These are phyloP conservation scores for Phytophthora syringae DNA, from an alignment of 352 stramenopile genomes.

Conservation along the genomic window DNA sequence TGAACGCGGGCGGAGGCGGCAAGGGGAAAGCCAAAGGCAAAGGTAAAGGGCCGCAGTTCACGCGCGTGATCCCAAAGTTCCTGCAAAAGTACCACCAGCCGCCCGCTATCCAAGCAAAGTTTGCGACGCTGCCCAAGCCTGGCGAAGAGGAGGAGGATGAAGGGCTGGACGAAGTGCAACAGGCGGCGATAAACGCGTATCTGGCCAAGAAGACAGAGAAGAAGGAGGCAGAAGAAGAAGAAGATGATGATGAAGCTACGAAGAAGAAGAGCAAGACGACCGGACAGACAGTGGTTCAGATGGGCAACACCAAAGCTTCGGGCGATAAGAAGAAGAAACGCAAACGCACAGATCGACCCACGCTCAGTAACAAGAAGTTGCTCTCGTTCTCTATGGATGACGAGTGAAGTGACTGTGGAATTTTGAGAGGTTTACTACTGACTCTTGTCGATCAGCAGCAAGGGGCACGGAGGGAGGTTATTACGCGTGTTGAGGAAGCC, in stretches of 20 bases:
- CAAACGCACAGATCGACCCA: conserved; percentile 40
- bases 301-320: conserved; percentile 29
- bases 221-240: conserved; percentile 28
- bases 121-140: conserved; percentile 49
- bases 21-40: conserved; percentile 39
- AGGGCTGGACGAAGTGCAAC: conserved; percentile 83
- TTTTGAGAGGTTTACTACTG: not conserved
- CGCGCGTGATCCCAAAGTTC: conserved; percentile 85
- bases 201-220: conserved; percentile 61
- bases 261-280: conserved; percentile 35
- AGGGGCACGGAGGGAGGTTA: conserved; percentile 30
- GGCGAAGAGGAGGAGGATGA: conserved; percentile 61
- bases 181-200: conserved; percentile 78
- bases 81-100: conserved; percentile 77
- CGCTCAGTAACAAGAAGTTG: conserved; percentile 79
- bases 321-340: conserved; percentile 68
- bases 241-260: conserved; percentile 3
- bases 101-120: conserved; percentile 75
- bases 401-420: conserved; percentile 38
- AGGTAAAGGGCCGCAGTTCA: conserved; percentile 75
- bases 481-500: conserved; percentile 20
- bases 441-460: conserved; percentile 27
- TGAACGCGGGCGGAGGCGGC: conserved; percentile 35
- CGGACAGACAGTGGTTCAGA: conserved; percentile 53
- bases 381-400: conserved; percentile 88